phyloP scores from a whole-genome alignment of 148 eudicot genomes.

The Chenopodium album region DNA sequence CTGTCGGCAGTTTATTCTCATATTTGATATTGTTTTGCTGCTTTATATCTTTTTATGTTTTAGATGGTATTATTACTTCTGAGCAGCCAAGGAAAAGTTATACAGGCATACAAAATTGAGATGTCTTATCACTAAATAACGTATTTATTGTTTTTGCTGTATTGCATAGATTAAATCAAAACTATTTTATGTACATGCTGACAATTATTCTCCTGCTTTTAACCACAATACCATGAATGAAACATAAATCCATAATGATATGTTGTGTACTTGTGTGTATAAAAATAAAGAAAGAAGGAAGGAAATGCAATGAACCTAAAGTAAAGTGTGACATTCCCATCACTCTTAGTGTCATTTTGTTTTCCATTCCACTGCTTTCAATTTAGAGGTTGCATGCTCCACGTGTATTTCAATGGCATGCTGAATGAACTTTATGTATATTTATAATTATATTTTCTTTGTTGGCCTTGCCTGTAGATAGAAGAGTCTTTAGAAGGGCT shows the following conservation, averaged over 20 bases:
- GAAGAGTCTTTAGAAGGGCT: conserved; percentile 94
- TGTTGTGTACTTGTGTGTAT: neutral
- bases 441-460: conserved; percentile 8
- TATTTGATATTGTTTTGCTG: neutral
- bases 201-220: neutral
- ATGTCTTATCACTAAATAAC: neutral
- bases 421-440: neutral
- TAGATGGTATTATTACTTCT: neutral
- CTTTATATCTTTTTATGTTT: neutral
- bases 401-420: conserved; percentile 8
- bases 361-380: neutral
- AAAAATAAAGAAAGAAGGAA: neutral
- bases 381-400: neutral
- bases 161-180: neutral
- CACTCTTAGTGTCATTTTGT: neutral
- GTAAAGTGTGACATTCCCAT: neutral
- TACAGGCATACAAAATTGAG: neutral
- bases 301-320: neutral
- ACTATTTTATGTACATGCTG: neutral
- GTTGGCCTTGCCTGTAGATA: conserved; percentile 47
- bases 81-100: neutral
- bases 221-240: neutral
- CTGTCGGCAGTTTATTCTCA: neutral
- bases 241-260: neutral
- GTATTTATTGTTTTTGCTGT: neutral